phyloP scores from a whole-genome alignment of 495 filamentous ascomycete species.

The Neurospora sp. region DNA sequence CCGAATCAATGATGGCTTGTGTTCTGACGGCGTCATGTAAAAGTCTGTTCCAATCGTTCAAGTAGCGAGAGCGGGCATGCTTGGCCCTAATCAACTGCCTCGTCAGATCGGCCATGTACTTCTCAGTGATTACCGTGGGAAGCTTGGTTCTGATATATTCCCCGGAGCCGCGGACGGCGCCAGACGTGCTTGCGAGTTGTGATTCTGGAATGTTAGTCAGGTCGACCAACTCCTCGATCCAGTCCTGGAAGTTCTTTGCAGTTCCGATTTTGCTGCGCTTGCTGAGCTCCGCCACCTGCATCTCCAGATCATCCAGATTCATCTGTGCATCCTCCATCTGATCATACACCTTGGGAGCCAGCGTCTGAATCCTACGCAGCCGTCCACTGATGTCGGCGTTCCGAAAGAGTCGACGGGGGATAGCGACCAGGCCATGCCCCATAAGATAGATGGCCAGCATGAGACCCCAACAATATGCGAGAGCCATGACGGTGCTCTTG shows the following conservation, averaged over 20 bases:
- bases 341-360: slow-evolving; percentile 76
- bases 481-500: slow-evolving; percentile 79
- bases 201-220: slow-evolving; percentile 57
- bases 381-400: slow-evolving; percentile 63
- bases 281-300: slow-evolving; percentile 65
- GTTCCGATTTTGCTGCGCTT: slow-evolving; percentile 67
- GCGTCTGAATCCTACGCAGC: slow-evolving; percentile 61
- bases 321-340: slow-evolving; percentile 76
- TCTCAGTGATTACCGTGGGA: slow-evolving; percentile 82
- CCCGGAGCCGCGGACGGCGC: slow-evolving; percentile 24
- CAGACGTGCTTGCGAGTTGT: slow-evolving; percentile 38
- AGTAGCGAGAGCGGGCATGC: slow-evolving; percentile 71
- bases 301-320: slow-evolving; percentile 70
- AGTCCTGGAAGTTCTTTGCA: slow-evolving; percentile 74
- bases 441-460: slow-evolving; percentile 89
- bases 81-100: slow-evolving; percentile 67
- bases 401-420: slow-evolving; percentile 69
- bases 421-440: slow-evolving; percentile 90
- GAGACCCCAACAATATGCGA: slow-evolving; percentile 90
- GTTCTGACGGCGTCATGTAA: slow-evolving; percentile 59
- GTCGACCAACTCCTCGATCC: slow-evolving; percentile 86
- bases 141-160: slow-evolving; percentile 29
- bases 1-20: slow-evolving; percentile 78
- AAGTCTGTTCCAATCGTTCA: slow-evolving; percentile 75
- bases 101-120: slow-evolving; percentile 84